These are phyloP conservation scores for Rheum nobile DNA, from an alignment of 148 eudicot species.

Conservation along the genomic window DNA sequence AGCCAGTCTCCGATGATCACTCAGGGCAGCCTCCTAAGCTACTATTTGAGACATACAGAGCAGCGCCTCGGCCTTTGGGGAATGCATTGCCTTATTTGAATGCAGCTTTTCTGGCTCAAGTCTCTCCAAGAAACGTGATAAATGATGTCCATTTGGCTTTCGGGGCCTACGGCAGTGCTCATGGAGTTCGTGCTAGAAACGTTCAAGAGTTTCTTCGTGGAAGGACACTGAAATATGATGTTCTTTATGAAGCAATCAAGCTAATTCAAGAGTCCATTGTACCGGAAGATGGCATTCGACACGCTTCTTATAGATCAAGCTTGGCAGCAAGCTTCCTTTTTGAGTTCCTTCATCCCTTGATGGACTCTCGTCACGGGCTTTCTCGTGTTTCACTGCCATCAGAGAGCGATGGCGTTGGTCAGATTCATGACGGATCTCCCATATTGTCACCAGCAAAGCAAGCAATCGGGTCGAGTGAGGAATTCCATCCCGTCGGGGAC, in stretches of 20 bases:
- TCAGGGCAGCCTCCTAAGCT: slow-evolving; percentile 26
- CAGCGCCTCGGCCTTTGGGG: slow-evolving; percentile 86
- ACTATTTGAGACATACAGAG: slow-evolving; percentile 70
- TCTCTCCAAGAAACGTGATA: slow-evolving; percentile 22
- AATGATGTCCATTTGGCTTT: slow-evolving; percentile 51
- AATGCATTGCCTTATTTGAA: slow-evolving; percentile 71
- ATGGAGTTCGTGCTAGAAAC: slow-evolving; percentile 58
- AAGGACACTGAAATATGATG: slow-evolving; percentile 24
- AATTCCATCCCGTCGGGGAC: slow-evolving; percentile 71
- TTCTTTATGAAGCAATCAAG: slow-evolving; percentile 47
- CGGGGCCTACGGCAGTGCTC: slow-evolving; percentile 68
- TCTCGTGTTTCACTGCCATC: slow-evolving; percentile 12
- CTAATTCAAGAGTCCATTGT: slow-evolving; percentile 38
- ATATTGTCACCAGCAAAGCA: slow-evolving; percentile 56
- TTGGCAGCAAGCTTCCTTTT: slow-evolving; percentile 75
- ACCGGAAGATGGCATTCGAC: slow-evolving; percentile 48
- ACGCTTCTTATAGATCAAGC: slow-evolving; percentile 56
- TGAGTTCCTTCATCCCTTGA: slow-evolving; percentile 43
- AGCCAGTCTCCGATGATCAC: slow-evolving; percentile 14
- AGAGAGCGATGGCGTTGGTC: neutral
- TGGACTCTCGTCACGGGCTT: slow-evolving; percentile 12
- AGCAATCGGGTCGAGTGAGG: slow-evolving; percentile 37
- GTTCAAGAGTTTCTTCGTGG: slow-evolving; percentile 57
- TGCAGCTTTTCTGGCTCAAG: slow-evolving; percentile 76
- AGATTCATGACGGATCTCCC: neutral